Evolutionary conservation across 129 eudicot species (phyloP).

Genomic region (Glebionis coronaria): DNA sequence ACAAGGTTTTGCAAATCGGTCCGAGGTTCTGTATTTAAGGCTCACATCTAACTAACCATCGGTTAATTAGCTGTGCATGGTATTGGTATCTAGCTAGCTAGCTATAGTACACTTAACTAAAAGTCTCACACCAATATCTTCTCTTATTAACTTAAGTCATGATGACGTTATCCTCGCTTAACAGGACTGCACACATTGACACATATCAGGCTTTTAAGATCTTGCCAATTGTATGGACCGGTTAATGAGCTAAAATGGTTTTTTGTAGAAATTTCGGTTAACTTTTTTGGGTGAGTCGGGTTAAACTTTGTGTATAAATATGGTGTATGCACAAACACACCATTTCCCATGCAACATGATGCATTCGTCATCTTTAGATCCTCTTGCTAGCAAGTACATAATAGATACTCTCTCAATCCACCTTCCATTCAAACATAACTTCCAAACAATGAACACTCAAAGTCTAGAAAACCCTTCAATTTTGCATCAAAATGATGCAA

Average conservation of each 20-base stretch:
- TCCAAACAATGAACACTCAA: slow-evolving; percentile 6
- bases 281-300: no score
- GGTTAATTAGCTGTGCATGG: background rate
- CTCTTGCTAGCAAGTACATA: slow-evolving; percentile 4
- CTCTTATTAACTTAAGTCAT: slow-evolving; percentile 19
- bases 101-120: background rate
- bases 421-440: background rate
- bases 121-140: slow-evolving; percentile 12
- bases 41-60: slow-evolving; percentile 3
- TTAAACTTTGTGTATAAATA: slow-evolving; percentile 12
- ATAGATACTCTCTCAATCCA: background rate
- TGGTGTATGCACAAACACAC: background rate
- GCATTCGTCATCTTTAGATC: slow-evolving; percentile 19
- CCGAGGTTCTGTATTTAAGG: background rate
- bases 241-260: no score
- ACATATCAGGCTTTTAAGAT: no score
- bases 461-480: background rate
- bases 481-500: background rate
- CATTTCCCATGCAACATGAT: slow-evolving; percentile 15
- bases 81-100: no score
- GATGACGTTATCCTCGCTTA: slow-evolving; percentile 11
- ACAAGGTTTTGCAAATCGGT: slow-evolving; percentile 7
- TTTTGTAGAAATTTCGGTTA: no score
- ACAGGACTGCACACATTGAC: no score
- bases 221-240: no score